These are phyloP conservation scores for Arthrobotrys pseudoclavata DNA, from an alignment of 2,329 filamentous ascomycete genomes.

Conservation along the genomic window DNA sequence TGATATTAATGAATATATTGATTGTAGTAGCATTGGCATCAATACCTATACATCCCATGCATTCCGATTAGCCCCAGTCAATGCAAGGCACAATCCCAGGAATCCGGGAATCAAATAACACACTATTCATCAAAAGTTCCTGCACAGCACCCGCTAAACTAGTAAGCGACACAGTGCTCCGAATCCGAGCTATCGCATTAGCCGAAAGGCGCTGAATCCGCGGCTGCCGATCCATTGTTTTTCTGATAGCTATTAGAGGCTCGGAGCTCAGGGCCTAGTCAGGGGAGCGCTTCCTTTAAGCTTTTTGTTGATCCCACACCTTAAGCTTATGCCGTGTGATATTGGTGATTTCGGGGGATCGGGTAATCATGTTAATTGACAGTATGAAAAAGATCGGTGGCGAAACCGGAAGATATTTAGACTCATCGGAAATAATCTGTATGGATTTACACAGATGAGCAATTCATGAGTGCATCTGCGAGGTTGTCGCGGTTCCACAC, in stretches of 20 bases:
- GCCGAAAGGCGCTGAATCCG: slow-evolving; percentile 37
- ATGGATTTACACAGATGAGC: slow-evolving; percentile 1
- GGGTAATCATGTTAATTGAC: slow-evolving; percentile 23
- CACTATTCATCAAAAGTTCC: slow-evolving; percentile 52
- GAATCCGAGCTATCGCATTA: slow-evolving; percentile 25
- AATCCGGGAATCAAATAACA: no score
- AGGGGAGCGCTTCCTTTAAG: no score
- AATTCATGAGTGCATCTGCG: slow-evolving; percentile 7
- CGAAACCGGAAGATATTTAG: neutral
- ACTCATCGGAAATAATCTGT: neutral
- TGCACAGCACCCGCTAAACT: slow-evolving; percentile 29
- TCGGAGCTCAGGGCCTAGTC: no score
- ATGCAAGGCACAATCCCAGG: no score
- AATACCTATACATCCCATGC: slow-evolving; percentile 68
- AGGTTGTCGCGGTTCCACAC: slow-evolving; percentile 16
- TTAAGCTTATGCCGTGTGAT: neutral
- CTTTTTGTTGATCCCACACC: neutral
- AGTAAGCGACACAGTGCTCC: slow-evolving; percentile 29
- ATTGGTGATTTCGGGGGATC: neutral
- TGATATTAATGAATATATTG: slow-evolving; percentile 79
- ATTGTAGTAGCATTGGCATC: slow-evolving; percentile 81
- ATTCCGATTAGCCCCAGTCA: no score
- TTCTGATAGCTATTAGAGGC: neutral
- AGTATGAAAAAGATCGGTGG: neutral
- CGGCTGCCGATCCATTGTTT: neutral